Conservation (phyloP, 2,329 filamentous ascomycete genomes). For the Colletotrichum eremochloae region DNA sequence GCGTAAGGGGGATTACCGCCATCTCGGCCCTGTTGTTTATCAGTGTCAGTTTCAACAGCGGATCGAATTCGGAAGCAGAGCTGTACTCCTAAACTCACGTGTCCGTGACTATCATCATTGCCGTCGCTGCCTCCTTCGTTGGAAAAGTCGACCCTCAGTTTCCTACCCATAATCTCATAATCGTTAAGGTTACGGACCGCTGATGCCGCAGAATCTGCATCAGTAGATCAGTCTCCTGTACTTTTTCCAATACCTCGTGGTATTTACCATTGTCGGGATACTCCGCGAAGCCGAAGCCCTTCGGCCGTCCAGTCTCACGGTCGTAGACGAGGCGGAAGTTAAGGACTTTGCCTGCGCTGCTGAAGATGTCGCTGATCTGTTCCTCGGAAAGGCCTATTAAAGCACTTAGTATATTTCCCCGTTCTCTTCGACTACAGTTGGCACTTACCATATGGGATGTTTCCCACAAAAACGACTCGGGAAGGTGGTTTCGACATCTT, state of each 20-base stretch:
- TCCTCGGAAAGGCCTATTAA: constrained; percentile 92
- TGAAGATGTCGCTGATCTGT: constrained; percentile 94
- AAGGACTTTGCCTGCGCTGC: constrained; percentile 88
- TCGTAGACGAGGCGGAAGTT: constrained; percentile 96
- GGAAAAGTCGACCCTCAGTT: constrained; percentile 94
- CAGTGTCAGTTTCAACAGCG: not conserved
- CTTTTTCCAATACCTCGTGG: not conserved
- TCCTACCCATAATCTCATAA: constrained; percentile 93
- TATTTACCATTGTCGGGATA: constrained; percentile 85
- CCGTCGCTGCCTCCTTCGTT: constrained; percentile 86
- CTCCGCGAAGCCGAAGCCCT: constrained; percentile 97
- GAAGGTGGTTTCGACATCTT: constrained; percentile 82
- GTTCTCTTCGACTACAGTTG: too few species aligned
- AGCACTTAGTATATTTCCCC: not conserved
- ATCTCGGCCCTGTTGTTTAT: constrained; percentile 32
- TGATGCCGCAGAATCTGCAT: constrained; percentile 82
- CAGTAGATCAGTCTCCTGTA: not conserved
- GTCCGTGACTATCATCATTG: constrained; percentile 61
- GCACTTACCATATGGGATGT: constrained; percentile 81
- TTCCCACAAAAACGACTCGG: constrained; percentile 86
- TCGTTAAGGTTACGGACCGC: constrained; percentile 97
- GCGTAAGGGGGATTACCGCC: constrained; percentile 42
- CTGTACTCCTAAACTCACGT: constrained; percentile 19
- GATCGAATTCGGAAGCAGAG: too few species aligned
- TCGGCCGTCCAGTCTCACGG: constrained; percentile 92